Conservation (phyloP, 306 rosid genomes). For the Corylus avellana region DNA sequence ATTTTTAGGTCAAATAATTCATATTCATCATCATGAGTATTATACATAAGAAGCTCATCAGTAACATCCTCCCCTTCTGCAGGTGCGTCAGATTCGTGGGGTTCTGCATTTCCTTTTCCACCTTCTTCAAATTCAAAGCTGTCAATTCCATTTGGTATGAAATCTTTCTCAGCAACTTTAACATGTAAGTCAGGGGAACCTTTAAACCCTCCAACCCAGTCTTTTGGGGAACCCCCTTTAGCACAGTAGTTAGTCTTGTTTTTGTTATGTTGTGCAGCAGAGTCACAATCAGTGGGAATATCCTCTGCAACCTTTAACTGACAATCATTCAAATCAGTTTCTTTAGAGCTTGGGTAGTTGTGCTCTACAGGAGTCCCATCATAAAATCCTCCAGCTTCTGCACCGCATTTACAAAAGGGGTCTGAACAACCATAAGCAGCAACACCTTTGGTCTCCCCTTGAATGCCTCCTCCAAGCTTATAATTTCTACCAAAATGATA, state of each 20-base stretch:
- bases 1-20: conserved; percentile 88
- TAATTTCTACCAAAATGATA: conserved; percentile 29
- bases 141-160: conserved; percentile 32
- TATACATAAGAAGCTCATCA: conserved; percentile 55
- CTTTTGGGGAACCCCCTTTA: conserved; percentile 25
- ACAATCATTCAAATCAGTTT: conserved; percentile 39
- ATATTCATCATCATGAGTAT: conserved; percentile 54
- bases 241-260: conserved; percentile 34
- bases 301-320: conserved; percentile 44
- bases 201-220: conserved; percentile 27
- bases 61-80: conserved; percentile 53
- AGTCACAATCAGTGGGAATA: conserved; percentile 40
- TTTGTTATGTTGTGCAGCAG: conserved; percentile 24
- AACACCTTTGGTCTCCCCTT: conserved; percentile 29
- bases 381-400: conserved; percentile 45
- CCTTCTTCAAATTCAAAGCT: conserved; percentile 30
- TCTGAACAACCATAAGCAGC: conserved; percentile 32
- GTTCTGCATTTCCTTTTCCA: conserved; percentile 40
- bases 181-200: conserved; percentile 42
- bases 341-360: conserved; percentile 45
- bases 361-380: conserved; percentile 40
- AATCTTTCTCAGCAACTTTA: conserved; percentile 39
- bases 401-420: conserved; percentile 43
- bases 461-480: conserved; percentile 30
- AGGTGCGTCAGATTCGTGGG: conserved; percentile 35